Conservation (phyloP, 306 rosid species). For the Cucurbita maxima region DNA sequence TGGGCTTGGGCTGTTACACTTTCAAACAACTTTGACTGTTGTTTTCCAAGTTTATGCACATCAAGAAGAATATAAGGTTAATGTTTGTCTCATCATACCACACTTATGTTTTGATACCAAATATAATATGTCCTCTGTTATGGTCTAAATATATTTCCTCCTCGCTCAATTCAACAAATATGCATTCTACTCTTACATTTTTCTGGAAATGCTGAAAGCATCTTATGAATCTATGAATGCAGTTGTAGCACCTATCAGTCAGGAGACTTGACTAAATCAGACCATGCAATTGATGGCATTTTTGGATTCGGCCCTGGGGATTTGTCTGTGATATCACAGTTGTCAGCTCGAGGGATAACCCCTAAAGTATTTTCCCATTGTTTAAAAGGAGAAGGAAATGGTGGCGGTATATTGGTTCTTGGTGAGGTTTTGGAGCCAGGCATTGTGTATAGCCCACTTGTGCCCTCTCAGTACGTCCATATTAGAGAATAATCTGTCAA, state of each 20-base stretch:
- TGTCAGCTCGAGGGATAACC: conserved; percentile 66
- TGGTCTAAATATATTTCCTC: background rate
- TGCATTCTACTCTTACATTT: conserved; percentile 4
- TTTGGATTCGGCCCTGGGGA: conserved; percentile 90
- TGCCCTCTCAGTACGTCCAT: conserved; percentile 83
- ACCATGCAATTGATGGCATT: conserved; percentile 84
- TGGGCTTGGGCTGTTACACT: too few relatives aligned
- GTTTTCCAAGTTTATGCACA: background rate
- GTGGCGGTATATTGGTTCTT: conserved; percentile 94
- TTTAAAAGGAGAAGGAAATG: conserved; percentile 73
- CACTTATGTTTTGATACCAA: background rate
- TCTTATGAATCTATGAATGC: conserved; percentile 24
- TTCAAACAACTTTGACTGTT: background rate
- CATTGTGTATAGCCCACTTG: conserved; percentile 87
- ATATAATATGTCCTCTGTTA: background rate
- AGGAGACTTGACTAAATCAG: conserved; percentile 76
- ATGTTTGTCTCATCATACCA: background rate
- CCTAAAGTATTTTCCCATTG: conserved; percentile 92
- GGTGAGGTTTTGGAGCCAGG: conserved; percentile 93
- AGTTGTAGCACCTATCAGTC: conserved; percentile 83
- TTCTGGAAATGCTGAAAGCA: conserved; percentile 1
- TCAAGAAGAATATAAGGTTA: background rate
- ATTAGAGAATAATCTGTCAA: background rate
- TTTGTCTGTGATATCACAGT: conserved; percentile 71
- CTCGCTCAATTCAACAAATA: conserved; percentile 1